These are phyloP conservation scores for Penicillium steckii DNA, from an alignment of 495 filamentous ascomycete genomes.

Conservation along the genomic window DNA sequence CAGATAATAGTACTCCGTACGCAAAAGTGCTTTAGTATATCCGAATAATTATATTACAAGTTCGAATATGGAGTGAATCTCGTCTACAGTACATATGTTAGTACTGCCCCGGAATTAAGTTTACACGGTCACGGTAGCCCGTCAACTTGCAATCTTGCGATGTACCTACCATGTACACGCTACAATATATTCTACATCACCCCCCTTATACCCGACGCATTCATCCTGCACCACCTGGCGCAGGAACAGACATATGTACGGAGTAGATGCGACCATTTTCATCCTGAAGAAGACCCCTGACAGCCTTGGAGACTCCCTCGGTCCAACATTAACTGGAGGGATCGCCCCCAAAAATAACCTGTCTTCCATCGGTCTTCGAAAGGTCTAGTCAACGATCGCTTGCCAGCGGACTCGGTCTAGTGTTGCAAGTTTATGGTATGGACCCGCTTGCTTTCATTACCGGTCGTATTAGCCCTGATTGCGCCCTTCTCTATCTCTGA, in stretches of 20 bases:
- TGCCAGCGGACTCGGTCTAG: constrained; percentile 16
- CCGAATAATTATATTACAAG: no score
- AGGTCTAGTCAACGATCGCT: constrained; percentile 25
- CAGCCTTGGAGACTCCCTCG: not conserved
- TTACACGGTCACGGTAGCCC: no score
- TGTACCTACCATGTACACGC: no score
- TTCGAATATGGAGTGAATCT: not conserved
- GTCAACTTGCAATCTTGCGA: no score
- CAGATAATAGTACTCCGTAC: not conserved
- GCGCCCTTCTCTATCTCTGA: constrained; percentile 6
- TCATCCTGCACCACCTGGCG: constrained; percentile 3
- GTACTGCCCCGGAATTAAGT: not conserved
- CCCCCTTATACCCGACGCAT: not conserved
- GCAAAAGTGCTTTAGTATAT: no score
- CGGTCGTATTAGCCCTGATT: constrained; percentile 5
- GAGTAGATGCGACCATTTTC: not conserved
- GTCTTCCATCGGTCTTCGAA: constrained; percentile 9
- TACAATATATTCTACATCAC: no score
- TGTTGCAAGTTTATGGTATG: constrained; percentile 30
- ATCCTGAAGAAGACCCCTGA: no score
- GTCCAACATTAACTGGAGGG: not conserved
- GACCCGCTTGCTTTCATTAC: constrained; percentile 1
- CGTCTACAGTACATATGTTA: not conserved
- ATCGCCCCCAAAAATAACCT: constrained; percentile 27
- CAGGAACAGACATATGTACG: constrained; percentile 28